phyloP scores from a whole-genome alignment of 495 filamentous ascomycete species.

The Diplogelasinospora grovesii region DNA sequence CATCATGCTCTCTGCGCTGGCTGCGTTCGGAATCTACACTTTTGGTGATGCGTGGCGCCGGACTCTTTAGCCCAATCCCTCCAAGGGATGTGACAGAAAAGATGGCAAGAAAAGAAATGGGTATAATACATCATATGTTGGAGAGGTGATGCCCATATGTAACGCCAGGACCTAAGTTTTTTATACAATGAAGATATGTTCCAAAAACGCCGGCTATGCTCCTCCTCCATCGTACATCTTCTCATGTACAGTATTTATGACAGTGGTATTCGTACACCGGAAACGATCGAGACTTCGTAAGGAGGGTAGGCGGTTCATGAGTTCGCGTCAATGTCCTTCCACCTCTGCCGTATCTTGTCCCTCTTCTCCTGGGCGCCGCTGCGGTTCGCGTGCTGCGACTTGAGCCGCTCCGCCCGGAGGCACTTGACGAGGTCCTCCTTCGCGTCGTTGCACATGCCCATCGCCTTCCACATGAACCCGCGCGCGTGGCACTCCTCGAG shows the following conservation, averaged over 20 bases:
- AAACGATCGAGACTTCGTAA: not conserved
- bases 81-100: too few species aligned
- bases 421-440: conserved; percentile 79
- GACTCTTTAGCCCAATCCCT: conserved; percentile 29
- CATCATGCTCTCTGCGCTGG: conserved; percentile 58
- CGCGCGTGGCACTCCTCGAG: conserved; percentile 93
- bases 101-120: not conserved
- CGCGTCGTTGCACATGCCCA: conserved; percentile 82
- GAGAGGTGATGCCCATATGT: too few species aligned
- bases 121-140: too few species aligned
- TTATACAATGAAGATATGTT: too few species aligned
- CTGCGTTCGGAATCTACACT: conserved; percentile 50
- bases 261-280: not conserved
- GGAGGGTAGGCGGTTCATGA: conserved; percentile 32
- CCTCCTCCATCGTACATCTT: too few species aligned
- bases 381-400: conserved; percentile 70
- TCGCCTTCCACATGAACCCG: conserved; percentile 81
- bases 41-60: conserved; percentile 52
- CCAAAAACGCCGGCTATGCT: too few species aligned
- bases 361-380: conserved; percentile 62
- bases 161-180: too few species aligned
- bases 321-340: conserved; percentile 79
- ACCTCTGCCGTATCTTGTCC: conserved; percentile 60
- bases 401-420: conserved; percentile 67
- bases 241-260: too few species aligned